These are phyloP conservation scores for Hippophae gyantsensis DNA, from an alignment of 306 rosid genomes.

Conservation along the genomic window DNA sequence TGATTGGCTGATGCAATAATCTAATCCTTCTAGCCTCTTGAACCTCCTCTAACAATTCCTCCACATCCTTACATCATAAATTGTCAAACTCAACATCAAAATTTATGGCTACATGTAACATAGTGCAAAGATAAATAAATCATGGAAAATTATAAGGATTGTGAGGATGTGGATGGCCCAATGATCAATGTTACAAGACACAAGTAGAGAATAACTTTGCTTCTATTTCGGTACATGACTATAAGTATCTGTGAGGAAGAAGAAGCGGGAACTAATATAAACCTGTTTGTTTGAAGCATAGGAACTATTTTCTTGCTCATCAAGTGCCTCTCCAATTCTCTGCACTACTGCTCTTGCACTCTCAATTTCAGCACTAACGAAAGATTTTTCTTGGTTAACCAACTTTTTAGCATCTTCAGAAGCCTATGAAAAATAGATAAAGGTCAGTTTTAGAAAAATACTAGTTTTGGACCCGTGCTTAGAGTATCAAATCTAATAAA, in stretches of 20 bases:
- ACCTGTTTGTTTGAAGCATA: constrained; percentile 73
- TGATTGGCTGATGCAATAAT: constrained; percentile 83
- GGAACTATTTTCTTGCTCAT: constrained; percentile 54
- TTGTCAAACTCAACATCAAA: background rate
- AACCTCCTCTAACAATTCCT: constrained; percentile 78
- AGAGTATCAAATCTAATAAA: background rate
- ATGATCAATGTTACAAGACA: background rate
- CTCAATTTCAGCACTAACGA: constrained; percentile 94
- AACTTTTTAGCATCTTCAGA: constrained; percentile 97
- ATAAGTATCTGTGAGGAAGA: background rate
- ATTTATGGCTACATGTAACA: background rate
- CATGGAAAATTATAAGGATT: background rate
- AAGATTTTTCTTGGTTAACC: constrained; percentile 93
- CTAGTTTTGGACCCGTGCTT: background rate
- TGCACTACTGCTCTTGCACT: constrained; percentile 87
- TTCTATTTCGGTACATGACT: no score
- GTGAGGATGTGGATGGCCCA: no score
- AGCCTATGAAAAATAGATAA: constrained; percentile 40
- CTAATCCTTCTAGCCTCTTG: constrained; percentile 91
- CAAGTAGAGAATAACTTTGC: no score
- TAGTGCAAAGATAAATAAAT: background rate
- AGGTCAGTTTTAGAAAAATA: background rate
- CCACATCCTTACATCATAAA: constrained; percentile 51
- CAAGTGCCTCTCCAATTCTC: constrained; percentile 93
- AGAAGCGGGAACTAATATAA: constrained; percentile 11